Percentiles rank a stretch among this genome's conserved stretches.
Conservation (phyloP, 148 eudicot species). For the Amaranthus hypochondriacus region DNA sequence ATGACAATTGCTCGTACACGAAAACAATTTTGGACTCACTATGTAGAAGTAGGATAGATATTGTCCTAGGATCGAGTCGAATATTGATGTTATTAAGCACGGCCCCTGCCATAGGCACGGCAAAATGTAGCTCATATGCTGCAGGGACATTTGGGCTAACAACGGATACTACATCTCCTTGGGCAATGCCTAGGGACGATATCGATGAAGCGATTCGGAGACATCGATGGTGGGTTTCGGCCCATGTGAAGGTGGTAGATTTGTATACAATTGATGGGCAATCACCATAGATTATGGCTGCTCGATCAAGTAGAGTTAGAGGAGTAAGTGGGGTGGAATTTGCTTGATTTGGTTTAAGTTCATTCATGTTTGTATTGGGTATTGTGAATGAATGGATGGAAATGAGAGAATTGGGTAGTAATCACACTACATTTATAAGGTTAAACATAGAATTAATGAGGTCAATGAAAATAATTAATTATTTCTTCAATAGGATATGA, state of each 20-base stretch:
- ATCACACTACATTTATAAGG: background rate
- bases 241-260: slow-evolving; percentile 17
- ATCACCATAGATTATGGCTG: slow-evolving; percentile 13
- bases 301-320: slow-evolving; percentile 16
- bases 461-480: too few species aligned
- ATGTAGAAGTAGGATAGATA: slow-evolving; percentile 14
- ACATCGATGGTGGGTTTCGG: slow-evolving; percentile 11
- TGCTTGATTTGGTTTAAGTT: slow-evolving; percentile 16
- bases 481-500: background rate
- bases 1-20: slow-evolving; percentile 14
- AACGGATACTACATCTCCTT: slow-evolving; percentile 19
- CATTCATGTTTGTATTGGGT: slow-evolving; percentile 3
- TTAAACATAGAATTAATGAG: too few species aligned
- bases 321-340: slow-evolving; percentile 24
- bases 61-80: slow-evolving; percentile 19
- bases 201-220: slow-evolving; percentile 17
- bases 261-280: slow-evolving; percentile 21
- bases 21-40: slow-evolving; percentile 23
- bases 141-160: slow-evolving; percentile 24
- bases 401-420: background rate
- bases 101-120: slow-evolving; percentile 23
- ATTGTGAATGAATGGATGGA: background rate
- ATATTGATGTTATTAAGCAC: slow-evolving; percentile 20
- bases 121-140: slow-evolving; percentile 25
- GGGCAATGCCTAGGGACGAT: background rate